Base-by-base conservation (phyloP, 768 basidiomycete species). In the Boletus rubescentipes region DNA sequence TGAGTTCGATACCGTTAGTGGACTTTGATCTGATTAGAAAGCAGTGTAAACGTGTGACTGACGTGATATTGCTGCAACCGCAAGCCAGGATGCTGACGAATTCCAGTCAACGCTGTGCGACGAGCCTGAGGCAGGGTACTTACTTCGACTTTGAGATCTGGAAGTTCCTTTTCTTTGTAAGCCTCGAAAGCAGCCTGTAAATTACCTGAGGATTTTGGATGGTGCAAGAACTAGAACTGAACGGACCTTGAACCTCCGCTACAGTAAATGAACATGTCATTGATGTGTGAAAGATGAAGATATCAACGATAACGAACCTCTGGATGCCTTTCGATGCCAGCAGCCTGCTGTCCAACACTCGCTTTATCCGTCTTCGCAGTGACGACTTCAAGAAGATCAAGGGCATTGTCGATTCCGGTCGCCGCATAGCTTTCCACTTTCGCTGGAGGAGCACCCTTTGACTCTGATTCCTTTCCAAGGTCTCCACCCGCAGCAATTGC, bases 311-410 rank as follows among this genome's bases (percentile, higher is more conserved):
- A 18, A 72, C 80, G 44, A 63, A 93, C 92, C 84, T 97, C 94
- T 47, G 94, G 94, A 79, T 97, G 94, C 50, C 79, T 81, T 74
- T 97, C 93, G 34, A 97, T 81, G 36, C 82, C 80, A 47, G 91
- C 91, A 14, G 94, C 93, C 69, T 90, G 88, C 54, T 85, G 83
- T 0, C 94, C 93, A 32, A 95, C 76, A 61, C 89, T 91, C 2
- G 91, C 91, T 74, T 96, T 96, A 70, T 96, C 94, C 82, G 83
- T 86, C 79, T 93, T 94, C 4, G 91, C 90, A 43, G 85, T 95
- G 26, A 96, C 92, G 5, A 93, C 81, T 53, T 92, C 89, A 57
- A 97, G 69, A 50, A 96, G 78, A 71, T 98, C 94, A 46, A 98
- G 68, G 9, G 91, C 93, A 67, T 92, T 87, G 65, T 98, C 94